Percentiles rank a stretch among this genome's conserved stretches.
phyloP scores from a whole-genome alignment of 1,284 basidiomycete species.

The Microbotryum scabiosae region DNA sequence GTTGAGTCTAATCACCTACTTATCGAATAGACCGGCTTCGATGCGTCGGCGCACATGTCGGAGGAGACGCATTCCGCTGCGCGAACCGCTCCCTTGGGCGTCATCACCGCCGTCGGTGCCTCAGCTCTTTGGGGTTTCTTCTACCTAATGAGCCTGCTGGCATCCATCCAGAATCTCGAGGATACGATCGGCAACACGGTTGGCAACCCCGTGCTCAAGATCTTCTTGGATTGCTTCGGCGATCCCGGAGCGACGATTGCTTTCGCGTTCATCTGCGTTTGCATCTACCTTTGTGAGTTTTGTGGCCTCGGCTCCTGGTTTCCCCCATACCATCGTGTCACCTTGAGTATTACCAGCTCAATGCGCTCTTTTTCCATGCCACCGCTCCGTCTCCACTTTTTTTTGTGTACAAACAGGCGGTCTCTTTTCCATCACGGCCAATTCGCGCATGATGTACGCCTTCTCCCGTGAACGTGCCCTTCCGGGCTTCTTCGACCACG shows the following conservation, averaged over 20 bases:
- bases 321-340: too few species aligned
- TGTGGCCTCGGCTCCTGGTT: too few species aligned
- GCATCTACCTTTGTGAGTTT: conserved; percentile 57
- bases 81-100: conserved; percentile 29
- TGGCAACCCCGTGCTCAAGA: conserved; percentile 64
- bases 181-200: conserved; percentile 49
- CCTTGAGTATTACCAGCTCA: too few species aligned
- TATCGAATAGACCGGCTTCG: conserved; percentile 12
- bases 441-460: conserved; percentile 70
- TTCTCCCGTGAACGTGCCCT: conserved; percentile 53
- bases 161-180: conserved; percentile 63
- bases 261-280: conserved; percentile 53
- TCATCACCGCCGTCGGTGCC: conserved; percentile 48
- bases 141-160: conserved; percentile 59
- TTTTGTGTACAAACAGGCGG: conserved; percentile 10
- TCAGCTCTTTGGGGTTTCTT: conserved; percentile 58
- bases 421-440: conserved; percentile 60
- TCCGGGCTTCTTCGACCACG: conserved; percentile 58
- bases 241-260: conserved; percentile 48
- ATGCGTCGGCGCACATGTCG: conserved; percentile 51
- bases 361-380: conserved; percentile 30
- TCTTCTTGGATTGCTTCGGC: conserved; percentile 64
- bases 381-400: neutral
- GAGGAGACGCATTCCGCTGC: conserved; percentile 64
- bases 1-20: neutral